A percentile compares a stretch with the other conserved stretches of the same genome.
Conservation (phyloP, 441 rosid genomes). For the Adansonia gregorii region DNA sequence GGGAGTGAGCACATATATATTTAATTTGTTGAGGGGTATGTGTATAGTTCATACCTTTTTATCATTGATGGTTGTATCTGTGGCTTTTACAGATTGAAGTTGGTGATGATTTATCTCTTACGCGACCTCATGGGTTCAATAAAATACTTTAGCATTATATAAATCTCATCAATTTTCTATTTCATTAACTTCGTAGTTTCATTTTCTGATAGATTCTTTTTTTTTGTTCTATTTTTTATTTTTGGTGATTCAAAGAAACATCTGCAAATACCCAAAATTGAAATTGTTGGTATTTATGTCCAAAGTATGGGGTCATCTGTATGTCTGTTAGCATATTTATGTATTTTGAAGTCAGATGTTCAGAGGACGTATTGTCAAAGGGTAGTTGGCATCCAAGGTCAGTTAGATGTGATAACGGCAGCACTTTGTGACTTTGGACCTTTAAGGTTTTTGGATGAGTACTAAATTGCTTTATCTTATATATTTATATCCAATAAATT, state of each 20-base stretch:
- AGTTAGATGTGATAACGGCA: conserved; percentile 4
- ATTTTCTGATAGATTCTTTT: not conserved
- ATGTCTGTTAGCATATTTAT: not conserved
- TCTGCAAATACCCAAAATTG: conserved; percentile 8
- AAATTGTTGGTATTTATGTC: conserved; percentile 3
- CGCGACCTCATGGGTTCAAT: conserved; percentile 22
- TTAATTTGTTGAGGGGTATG: conserved; percentile 33
- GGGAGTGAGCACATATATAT: conserved; percentile 34
- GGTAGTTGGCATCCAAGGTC: conserved; percentile 20
- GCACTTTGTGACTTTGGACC: not conserved
- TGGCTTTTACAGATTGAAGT: conserved; percentile 24
- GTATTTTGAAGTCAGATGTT: not conserved
- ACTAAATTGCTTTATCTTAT: too few relatives aligned
- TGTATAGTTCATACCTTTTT: conserved; percentile 26
- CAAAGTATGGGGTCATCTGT: not conserved
- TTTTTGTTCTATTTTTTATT: too few relatives aligned
- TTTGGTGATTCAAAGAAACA: not conserved
- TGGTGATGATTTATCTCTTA: conserved; percentile 21
- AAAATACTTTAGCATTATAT: not conserved
- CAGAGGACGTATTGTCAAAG: conserved; percentile 10
- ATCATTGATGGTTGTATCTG: conserved; percentile 15
- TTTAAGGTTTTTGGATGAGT: too few relatives aligned
- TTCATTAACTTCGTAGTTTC: not conserved
- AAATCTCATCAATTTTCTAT: not conserved
- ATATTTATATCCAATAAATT: too few relatives aligned